Evolutionary conservation across 116 monocot species (phyloP).

Genomic region (Posidonia oceanica): DNA sequence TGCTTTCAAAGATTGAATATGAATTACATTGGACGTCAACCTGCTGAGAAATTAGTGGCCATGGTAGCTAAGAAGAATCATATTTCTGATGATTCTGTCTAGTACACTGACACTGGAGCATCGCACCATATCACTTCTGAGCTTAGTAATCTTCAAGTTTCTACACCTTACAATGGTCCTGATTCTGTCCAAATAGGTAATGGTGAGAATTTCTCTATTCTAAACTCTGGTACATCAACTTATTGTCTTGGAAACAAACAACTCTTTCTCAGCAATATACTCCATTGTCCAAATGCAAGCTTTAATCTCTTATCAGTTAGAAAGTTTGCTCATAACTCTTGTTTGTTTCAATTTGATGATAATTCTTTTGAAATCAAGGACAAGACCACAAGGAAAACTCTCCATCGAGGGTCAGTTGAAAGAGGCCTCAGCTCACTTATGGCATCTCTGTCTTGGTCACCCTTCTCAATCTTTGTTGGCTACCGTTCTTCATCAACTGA

Average conservation of each 20-base stretch:
- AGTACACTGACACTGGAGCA: not conserved
- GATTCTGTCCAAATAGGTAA: not conserved
- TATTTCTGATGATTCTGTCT: not conserved
- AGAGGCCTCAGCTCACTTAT: not conserved
- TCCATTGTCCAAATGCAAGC: no score
- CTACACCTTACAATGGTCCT: not conserved
- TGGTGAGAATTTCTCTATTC: not conserved
- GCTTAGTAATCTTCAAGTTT: not conserved
- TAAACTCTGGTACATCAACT: not conserved
- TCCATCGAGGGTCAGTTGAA: not conserved
- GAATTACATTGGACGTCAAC: not conserved
- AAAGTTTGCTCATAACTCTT: not conserved
- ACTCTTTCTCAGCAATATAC: no score
- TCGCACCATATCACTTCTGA: not conserved
- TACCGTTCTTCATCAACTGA: no score
- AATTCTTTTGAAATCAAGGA: no score
- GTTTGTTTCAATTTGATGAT: not conserved
- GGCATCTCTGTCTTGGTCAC: not conserved
- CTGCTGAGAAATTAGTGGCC: not conserved
- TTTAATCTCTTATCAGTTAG: no score
- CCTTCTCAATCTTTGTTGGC: not conserved
- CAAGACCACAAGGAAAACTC: no score
- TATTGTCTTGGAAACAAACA: not conserved
- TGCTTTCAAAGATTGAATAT: not conserved
- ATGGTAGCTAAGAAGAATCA: not conserved